A percentile compares a stretch with the other conserved stretches of the same genome.
Evolutionary conservation across 1,284 basidiomycete species (phyloP).

Genomic region (Erythrobasidium hasegawianum): DNA sequence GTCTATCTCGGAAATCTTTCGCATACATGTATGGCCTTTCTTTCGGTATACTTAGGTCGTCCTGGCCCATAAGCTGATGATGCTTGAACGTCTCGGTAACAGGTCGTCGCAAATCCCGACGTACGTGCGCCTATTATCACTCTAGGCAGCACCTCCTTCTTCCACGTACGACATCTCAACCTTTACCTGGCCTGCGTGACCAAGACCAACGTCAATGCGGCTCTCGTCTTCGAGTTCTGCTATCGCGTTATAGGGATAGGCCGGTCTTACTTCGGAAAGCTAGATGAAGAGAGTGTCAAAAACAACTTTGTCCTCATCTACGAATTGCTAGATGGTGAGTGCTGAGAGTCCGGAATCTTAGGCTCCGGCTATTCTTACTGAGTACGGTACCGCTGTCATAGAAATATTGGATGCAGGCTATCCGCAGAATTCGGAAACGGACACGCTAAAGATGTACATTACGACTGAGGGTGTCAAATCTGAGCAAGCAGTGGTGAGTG

Average conservation of each 20-base stretch:
- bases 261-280: conserved; percentile 92
- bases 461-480: conserved; percentile 95
- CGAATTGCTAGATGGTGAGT: conserved; percentile 86
- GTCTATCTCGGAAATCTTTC: conserved; percentile 94
- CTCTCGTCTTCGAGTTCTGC: conserved; percentile 94
- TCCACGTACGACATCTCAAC: conserved; percentile 78
- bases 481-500: conserved; percentile 65
- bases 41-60: too few relatives aligned
- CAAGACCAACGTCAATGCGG: conserved; percentile 93
- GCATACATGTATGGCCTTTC: conserved; percentile 52
- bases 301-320: conserved; percentile 98
- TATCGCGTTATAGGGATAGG: conserved; percentile 93
- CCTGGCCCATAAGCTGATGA: too few relatives aligned
- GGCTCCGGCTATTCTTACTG: conserved; percentile 1
- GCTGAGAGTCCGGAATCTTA: too few relatives aligned
- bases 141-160: conserved; percentile 72
- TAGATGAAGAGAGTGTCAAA: conserved; percentile 96
- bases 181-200: conserved; percentile 74
- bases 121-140: conserved; percentile 96
- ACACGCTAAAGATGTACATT: conserved; percentile 95
- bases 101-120: conserved; percentile 95
- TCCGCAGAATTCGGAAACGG: conserved; percentile 98
- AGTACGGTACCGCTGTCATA: conserved; percentile 47
- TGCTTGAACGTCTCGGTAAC: conserved; percentile 48
- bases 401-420: conserved; percentile 99